Base-by-base conservation (phyloP, 169 alveolate genomes). In the Cyclospora cayetanensis region DNA sequence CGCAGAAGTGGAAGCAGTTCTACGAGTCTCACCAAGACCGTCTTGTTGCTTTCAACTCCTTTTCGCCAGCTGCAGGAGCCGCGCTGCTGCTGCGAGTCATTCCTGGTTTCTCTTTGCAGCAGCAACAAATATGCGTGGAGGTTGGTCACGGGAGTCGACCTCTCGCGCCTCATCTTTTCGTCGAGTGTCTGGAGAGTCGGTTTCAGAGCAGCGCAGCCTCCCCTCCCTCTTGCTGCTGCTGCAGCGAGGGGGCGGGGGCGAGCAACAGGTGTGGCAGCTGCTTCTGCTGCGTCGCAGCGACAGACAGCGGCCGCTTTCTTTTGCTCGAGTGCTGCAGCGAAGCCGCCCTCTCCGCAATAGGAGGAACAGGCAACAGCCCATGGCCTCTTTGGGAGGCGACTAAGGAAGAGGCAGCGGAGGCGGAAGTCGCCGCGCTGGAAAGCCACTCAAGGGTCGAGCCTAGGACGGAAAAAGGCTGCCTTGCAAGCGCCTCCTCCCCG, bases 61-160 rank as follows among this genome's bases (percentile, higher is more conserved):
- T 76, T 37, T 76, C 86, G n/a, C 86, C 86, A 43, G 86, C 86
- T 43, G 86, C 86, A 39, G 86, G 68, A 39, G 86, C 27, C 29
- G 60, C 65, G 68, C 68, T 76, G 86, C 86, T 76, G 66, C 86
- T 76, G 41, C 86, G 86, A 29, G 86, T 66, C 34, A 63, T 76
- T 4, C 86, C 86, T 43, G 86, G 86, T 43, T 76, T 76, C 68
- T 63, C 3, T 41, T 43, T 76, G 68, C 65, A 43, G 86, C 86
- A 43, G 43, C 86, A 76, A 66, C 86, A 76, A 76, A 76, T 27
- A 18, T 76, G 86, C 31, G 65, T 76, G 34, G 86, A 76, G 27
- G 86, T 55, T 43, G 86, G 86, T 4, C 86, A 76, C 68, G 86
- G 86, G 46, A 76, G 86, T 66, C n/a, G 86, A 18, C 86, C 86